phyloP scores from a whole-genome alignment of 768 basidiomycete species.

The Termitomyces bulborhizus region DNA sequence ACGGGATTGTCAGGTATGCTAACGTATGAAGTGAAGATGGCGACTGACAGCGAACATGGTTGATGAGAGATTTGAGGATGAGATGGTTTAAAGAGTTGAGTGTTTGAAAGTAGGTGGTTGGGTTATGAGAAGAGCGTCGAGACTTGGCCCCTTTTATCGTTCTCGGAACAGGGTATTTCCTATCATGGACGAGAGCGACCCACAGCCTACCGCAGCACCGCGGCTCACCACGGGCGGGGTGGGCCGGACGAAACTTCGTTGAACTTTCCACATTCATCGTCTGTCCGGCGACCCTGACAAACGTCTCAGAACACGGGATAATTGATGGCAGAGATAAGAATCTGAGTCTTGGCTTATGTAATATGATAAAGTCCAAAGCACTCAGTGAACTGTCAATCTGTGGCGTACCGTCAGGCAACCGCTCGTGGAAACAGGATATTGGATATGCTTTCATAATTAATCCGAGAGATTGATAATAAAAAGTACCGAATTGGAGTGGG shows the following conservation, averaged over 20 bases:
- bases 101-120: neutral
- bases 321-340: neutral
- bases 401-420: neutral
- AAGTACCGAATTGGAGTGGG: neutral
- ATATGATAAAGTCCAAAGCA: neutral
- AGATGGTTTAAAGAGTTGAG: neutral
- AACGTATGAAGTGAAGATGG: neutral
- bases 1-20: neutral
- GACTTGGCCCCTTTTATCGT: neutral
- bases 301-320: neutral
- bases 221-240: neutral
- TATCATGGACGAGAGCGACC: neutral
- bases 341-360: neutral
- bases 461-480: neutral
- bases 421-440: too few species aligned
- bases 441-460: neutral
- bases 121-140: neutral
- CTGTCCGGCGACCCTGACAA: neutral
- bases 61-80: neutral
- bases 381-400: neutral
- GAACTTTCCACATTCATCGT: neutral
- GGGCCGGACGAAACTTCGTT: neutral
- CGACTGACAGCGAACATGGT: constrained; percentile 13
- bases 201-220: neutral
- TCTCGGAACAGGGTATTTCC: neutral